Percentiles rank a stretch among this genome's conserved stretches.
phyloP scores from a whole-genome alignment of 2,329 filamentous ascomycete genomes.

The Epichloe glyceriae region DNA sequence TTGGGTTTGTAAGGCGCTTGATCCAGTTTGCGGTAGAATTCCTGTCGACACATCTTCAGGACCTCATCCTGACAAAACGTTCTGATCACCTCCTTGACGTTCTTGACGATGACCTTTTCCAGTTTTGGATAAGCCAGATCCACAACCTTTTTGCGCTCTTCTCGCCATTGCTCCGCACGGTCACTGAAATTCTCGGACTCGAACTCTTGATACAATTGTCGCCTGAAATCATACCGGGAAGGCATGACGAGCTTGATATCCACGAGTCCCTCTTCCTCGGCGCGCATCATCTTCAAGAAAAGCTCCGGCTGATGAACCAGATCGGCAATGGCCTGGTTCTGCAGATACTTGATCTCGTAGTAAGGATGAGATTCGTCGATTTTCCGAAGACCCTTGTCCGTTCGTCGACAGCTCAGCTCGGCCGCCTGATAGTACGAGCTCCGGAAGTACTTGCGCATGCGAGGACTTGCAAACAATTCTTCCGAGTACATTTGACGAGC shows the following conservation, averaged over 20 bases:
- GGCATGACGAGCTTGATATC: constrained; percentile 72
- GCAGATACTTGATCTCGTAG: constrained; percentile 95
- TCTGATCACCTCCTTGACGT: constrained; percentile 87
- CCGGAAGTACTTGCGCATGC: constrained; percentile 78
- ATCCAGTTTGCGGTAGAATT: constrained; percentile 80
- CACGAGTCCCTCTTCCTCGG: constrained; percentile 84
- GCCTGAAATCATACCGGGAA: constrained; percentile 61
- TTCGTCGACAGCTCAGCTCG: constrained; percentile 75
- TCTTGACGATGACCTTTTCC: constrained; percentile 72
- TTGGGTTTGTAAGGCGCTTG: constrained; percentile 94
- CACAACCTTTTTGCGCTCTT: constrained; percentile 71
- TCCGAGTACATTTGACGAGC: constrained; percentile 84
- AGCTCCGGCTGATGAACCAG: constrained; percentile 75
- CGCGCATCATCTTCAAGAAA: constrained; percentile 94
- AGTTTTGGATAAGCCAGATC: constrained; percentile 72
- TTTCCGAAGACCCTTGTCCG: constrained; percentile 83
- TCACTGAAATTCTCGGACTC: constrained; percentile 93
- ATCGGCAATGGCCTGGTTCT: constrained; percentile 73
- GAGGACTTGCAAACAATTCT: constrained; percentile 76
- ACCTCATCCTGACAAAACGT: constrained; percentile 91
- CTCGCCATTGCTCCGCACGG: constrained; percentile 88
- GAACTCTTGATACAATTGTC: constrained; percentile 69
- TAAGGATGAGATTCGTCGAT: constrained; percentile 94
- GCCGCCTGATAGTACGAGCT: constrained; percentile 73
- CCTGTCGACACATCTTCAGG: constrained; percentile 74